These are phyloP conservation scores for Fomitiporia mediterranea DNA, from an alignment of 1,284 basidiomycete species.

Conservation along the genomic window DNA sequence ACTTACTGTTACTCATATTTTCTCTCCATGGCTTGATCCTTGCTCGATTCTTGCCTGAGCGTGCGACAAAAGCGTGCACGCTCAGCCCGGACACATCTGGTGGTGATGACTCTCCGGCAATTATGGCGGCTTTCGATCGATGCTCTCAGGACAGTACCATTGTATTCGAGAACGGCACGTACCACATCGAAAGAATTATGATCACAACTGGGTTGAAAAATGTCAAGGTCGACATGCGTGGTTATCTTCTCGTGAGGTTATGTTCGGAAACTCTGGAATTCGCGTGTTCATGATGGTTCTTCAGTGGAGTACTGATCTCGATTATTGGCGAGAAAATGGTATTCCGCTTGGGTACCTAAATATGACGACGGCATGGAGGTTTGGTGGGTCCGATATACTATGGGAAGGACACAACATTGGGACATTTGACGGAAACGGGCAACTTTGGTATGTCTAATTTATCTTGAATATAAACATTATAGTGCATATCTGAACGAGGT, in stretches of 20 bases:
- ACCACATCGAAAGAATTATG: conserved; percentile 31
- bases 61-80: conserved; percentile 22
- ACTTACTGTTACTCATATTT: background rate
- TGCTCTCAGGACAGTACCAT: conserved; percentile 27
- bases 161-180: conserved; percentile 27
- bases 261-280: background rate
- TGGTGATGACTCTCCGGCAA: conserved; percentile 31
- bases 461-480: background rate
- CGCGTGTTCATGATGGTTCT: background rate
- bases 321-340: conserved; percentile 31
- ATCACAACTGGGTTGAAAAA: conserved; percentile 30
- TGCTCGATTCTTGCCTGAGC: background rate
- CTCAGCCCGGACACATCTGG: conserved; percentile 27
- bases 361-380: conserved; percentile 31
- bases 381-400: conserved; percentile 28
- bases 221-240: conserved; percentile 28
- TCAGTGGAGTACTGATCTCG: conserved; percentile 32
- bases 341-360: conserved; percentile 31
- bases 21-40: background rate
- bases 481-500: background rate
- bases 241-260: conserved; percentile 29
- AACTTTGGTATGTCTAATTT: conserved; percentile 28
- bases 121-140: conserved; percentile 27
- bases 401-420: conserved; percentile 31
- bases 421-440: conserved; percentile 33